Percentiles rank a stretch among this genome's conserved stretches.
These are phyloP conservation scores for Lycium barbarum DNA, from an alignment of 257 asterid species.

Conservation along the genomic window DNA sequence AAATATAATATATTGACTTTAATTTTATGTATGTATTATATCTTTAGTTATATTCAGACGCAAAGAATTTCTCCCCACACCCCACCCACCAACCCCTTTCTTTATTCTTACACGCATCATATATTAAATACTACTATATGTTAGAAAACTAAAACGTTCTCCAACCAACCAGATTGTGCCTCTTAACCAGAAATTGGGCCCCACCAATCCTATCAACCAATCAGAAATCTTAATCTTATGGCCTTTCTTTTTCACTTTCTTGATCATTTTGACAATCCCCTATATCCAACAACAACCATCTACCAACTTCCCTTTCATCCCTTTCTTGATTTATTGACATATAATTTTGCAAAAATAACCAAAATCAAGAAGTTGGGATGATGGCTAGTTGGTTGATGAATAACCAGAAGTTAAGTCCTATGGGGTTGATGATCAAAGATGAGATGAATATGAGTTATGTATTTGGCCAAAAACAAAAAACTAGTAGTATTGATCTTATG, in stretches of 20 bases:
- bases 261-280: constrained; percentile 25
- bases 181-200: constrained; percentile 10
- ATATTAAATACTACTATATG: background rate
- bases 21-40: background rate
- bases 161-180: constrained; percentile 24
- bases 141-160: constrained; percentile 14
- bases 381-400: constrained; percentile 44
- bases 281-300: constrained; percentile 23
- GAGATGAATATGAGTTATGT: constrained; percentile 34
- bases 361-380: constrained; percentile 1
- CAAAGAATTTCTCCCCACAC: constrained; percentile 36
- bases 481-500: constrained; percentile 48
- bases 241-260: constrained; percentile 8
- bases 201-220: constrained; percentile 8
- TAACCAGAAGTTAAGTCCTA: constrained; percentile 34
- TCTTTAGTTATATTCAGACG: constrained; percentile 46
- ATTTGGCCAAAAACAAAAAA: constrained; percentile 41
- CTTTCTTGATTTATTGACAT: constrained; percentile 21
- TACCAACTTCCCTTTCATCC: background rate
- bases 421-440: constrained; percentile 27
- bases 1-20: constrained; percentile 11
- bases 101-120: constrained; percentile 25
- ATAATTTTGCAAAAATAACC: background rate
- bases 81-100: background rate
- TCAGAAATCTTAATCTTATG: background rate